Base-by-base conservation (phyloP, 148 eudicot species). In the Vaccinium darrowii region DNA sequence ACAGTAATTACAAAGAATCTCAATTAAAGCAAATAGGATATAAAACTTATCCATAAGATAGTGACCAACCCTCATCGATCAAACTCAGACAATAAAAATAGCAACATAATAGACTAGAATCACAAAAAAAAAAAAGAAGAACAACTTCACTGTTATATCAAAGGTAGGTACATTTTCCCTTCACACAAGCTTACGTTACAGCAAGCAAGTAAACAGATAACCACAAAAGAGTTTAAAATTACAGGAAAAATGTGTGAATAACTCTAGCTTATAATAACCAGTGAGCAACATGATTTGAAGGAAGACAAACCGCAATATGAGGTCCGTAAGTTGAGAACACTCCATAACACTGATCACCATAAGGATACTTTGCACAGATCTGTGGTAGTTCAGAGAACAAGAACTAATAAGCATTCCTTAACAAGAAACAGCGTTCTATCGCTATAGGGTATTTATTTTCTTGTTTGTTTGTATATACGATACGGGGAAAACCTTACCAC, bases 341-440 rank as follows among this genome's bases (percentile, higher is more conserved):
- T 51, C 93, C 94, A 89, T 87, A 90, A 79, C 89, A 86, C 52
- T 90, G 93, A 83, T 92, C 94, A 4, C 87, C 88, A 51, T 84
- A 86, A 71, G 92, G 92, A 89, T 92, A 90, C 74, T 89, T 93
- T 52, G 88, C 90, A 86, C 85, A 90, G 78, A 87, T 86, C 95
- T 95, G 86, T 30, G 19, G 9, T 57, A 72, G 12, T 84, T 11
- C 74, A 84, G 18, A 60, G 65, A 72, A 81, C 57, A 69, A 8
- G 69, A 63, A 65, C 85, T 27, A 13, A 47, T 43, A 51, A 62
- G 47, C 12, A 76, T 15, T 18, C 43, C 36, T 8, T 53, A 14
- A 67, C 36, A 3, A 50, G 43, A 73, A 33, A 50, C 13, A 49
- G 12, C 85, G 25, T 23, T 69, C 18, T 4, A 39, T 69, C 71